Conservation (phyloP, 768 basidiomycete species). For the Leccinellum albellum region DNA sequence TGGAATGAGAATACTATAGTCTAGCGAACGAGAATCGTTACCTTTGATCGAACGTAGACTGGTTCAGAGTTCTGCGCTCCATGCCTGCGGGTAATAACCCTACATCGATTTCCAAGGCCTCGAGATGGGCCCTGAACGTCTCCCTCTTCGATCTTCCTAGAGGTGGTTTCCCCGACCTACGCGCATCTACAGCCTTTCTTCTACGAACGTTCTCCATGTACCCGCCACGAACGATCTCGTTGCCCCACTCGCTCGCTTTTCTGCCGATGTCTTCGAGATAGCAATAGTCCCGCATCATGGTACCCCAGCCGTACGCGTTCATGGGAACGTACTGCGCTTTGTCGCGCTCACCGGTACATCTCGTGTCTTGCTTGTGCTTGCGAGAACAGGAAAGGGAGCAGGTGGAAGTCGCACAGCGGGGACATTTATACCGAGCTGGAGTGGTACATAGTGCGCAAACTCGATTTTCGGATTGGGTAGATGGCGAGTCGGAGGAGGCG, state of each 20-base stretch:
- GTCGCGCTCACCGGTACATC: constrained; percentile 72
- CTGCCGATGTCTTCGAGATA: constrained; percentile 82
- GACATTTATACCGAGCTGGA: constrained; percentile 71
- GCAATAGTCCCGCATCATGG: constrained; percentile 85
- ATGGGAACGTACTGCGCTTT: constrained; percentile 72
- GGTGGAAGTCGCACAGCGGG: constrained; percentile 64
- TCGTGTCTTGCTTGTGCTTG: constrained; percentile 57
- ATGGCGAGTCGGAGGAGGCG: constrained; percentile 1
- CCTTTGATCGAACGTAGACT: constrained; percentile 82
- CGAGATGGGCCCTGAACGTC: constrained; percentile 63
- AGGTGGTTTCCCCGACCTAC: constrained; percentile 29
- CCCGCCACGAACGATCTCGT: constrained; percentile 62
- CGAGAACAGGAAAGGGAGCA: constrained; percentile 71
- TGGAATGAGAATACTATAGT: neutral
- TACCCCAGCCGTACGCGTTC: constrained; percentile 81
- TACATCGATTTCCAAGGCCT: constrained; percentile 63
- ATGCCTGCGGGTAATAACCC: constrained; percentile 79
- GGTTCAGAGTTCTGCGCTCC: constrained; percentile 72
- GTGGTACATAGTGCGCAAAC: constrained; percentile 51
- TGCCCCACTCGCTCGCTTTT: constrained; percentile 69
- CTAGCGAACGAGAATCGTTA: constrained; percentile 36
- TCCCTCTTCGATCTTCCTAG: constrained; percentile 54
- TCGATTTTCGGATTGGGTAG: constrained; percentile 18
- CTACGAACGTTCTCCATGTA: constrained; percentile 32
- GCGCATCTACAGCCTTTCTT: constrained; percentile 15